Base-by-base conservation (phyloP, 108 stramenopile species). In the Cylindrotheca closterium region DNA sequence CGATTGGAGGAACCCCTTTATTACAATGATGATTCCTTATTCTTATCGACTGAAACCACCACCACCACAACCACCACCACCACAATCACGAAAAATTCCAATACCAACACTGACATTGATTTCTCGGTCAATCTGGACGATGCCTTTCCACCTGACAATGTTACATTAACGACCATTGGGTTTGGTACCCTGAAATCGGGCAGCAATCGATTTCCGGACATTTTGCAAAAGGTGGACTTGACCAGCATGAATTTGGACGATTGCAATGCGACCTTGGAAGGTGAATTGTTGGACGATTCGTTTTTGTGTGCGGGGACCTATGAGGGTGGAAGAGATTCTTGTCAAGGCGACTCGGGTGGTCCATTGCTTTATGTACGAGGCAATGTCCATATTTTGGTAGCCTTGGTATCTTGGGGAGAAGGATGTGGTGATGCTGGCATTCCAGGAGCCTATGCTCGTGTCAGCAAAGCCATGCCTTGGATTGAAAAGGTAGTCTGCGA, bases 391-490 rank as follows among this genome's bases (percentile, higher is more conserved):
- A 50, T 45, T 0, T 18, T 62, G 15, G 53, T 61, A 2, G 68
- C 60, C 3, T 7, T 61, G 28, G 53, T 55, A 8, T 55, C 53
- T 21, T 70, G 68, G 68, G 68, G 68, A 18, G n/a, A 54, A n/a
- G 68, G 60, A 2, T 70, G 68, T 30, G 68, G 27, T 22, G 22
- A 66, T 17, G 42, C 59, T 0, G 47, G 47, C 5, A 56, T 65
- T 52, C 78, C 82, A 18, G 82, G 82, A 18, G 84, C 84, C 2
- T 89, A 89, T 58, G 58, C 85, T 8, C 70, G 81, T 12, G 60
- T 83, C 21, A 71, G 75, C 33, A 25, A 17, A 1, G 76, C 28
- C 0, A 70, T 71, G 27, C 51, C 67, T 50, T 89, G 88, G 88
- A 84, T 89, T 21, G 26, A 55, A 19, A 30, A 51, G 1, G 57